These are phyloP conservation scores for Alternaria rosae DNA, from an alignment of 2,329 filamentous ascomycete species.

Conservation along the genomic window DNA sequence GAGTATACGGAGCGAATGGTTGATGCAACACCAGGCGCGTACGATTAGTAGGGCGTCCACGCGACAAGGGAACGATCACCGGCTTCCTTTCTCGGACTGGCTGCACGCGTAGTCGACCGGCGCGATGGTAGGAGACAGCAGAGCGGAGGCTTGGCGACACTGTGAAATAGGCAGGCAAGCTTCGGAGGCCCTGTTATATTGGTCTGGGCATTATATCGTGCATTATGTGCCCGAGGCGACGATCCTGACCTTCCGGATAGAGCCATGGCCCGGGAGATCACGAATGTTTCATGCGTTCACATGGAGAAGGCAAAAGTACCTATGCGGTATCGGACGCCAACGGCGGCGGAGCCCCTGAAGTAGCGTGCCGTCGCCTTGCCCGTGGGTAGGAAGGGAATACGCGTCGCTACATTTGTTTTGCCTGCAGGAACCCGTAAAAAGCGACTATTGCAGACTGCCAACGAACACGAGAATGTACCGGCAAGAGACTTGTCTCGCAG, in stretches of 20 bases:
- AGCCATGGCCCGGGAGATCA: slow-evolving; percentile 13
- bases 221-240: slow-evolving; percentile 10
- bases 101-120: slow-evolving; percentile 10
- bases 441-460: slow-evolving; percentile 13
- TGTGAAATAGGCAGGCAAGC: slow-evolving; percentile 29
- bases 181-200: slow-evolving; percentile 10
- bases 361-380: neutral
- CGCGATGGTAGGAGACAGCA: slow-evolving; percentile 11
- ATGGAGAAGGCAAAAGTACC: slow-evolving; percentile 3
- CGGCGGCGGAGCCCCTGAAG: slow-evolving; percentile 1
- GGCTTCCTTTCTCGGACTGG: slow-evolving; percentile 21
- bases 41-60: slow-evolving; percentile 10
- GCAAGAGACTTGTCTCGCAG: neutral
- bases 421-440: slow-evolving; percentile 28
- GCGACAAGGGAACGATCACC: slow-evolving; percentile 12
- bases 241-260: slow-evolving; percentile 25
- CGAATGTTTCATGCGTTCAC: slow-evolving; percentile 8
- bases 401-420: neutral
- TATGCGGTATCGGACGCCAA: neutral
- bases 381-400: neutral
- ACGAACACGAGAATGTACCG: slow-evolving; percentile 7
- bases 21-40: slow-evolving; percentile 8
- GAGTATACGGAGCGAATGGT: slow-evolving; percentile 1
- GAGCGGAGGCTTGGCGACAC: slow-evolving; percentile 22
- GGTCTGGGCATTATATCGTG: slow-evolving; percentile 26